Evolutionary conservation across 495 filamentous ascomycete species (phyloP).

Genomic region (Penicillium cataractarum): DNA sequence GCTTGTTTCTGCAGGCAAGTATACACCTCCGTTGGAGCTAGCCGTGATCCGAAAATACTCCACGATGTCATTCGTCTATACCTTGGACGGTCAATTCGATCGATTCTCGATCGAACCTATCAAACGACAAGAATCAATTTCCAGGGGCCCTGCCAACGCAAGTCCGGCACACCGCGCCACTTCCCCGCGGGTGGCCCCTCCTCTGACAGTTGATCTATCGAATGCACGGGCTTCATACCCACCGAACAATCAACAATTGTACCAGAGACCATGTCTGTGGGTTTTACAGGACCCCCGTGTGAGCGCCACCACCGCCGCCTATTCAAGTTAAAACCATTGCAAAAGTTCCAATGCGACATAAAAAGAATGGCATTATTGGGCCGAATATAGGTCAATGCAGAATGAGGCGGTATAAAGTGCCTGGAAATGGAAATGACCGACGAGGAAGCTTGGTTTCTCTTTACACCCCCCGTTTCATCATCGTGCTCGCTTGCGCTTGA

Average conservation of each 20-base stretch:
- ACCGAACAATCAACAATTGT: neutral
- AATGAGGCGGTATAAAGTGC: neutral
- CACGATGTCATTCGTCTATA: neutral
- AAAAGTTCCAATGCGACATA: neutral
- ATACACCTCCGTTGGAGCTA: neutral
- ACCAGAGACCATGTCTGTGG: neutral
- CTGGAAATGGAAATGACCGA: neutral
- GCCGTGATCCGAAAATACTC: neutral
- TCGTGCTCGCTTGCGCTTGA: slow-evolving; percentile 2
- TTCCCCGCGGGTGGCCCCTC: slow-evolving; percentile 3
- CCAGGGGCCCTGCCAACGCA: neutral
- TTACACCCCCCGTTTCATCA: neutral
- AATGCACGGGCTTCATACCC: neutral
- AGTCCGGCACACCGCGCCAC: neutral
- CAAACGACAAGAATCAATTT: neutral
- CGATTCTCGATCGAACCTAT: neutral
- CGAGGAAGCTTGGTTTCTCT: neutral
- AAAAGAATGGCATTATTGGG: neutral
- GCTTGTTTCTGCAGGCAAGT: neutral
- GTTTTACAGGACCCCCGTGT: neutral
- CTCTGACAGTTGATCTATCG: slow-evolving; percentile 11
- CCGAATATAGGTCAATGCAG: neutral
- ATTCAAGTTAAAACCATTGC: neutral
- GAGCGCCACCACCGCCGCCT: neutral
- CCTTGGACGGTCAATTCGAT: neutral